Evolutionary conservation across 108 stramenopile species (phyloP), one percentile per base, ranked within the genome.

Genomic region (Fistulifera solaris): DNA sequence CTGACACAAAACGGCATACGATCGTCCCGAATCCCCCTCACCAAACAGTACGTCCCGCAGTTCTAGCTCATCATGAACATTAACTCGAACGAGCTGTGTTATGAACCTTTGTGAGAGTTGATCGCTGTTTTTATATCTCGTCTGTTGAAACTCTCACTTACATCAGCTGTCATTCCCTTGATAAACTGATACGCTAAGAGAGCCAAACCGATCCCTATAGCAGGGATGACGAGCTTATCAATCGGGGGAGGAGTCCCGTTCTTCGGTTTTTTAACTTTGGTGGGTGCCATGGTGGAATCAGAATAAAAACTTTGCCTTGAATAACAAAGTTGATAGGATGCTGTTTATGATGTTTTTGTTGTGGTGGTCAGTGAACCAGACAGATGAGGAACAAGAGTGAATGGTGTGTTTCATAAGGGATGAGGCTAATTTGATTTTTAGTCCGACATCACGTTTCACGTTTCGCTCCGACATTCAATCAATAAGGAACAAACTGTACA

Each of bases 11-110:
- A 85, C 80, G 7, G 72, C 89, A 67, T 77, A 87, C 14, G 82
- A 70, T 23, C 81, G 77, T 0, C 76, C 70, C 7, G 41, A 54
- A 11, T 54, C 46, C 4, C 73, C 82, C 62, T 90, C 89, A 14
- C 85, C 89, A 63, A 87, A 87, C 53, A 90, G 80, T 22, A 83
- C 73, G 55, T 86, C 80, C 19, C 89, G 64, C n/a, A 90, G 58
- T 47, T 81, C 80, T 43, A 82, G 58, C 39, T 81, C 72, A 69
- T 86, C 82, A 4, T 48, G 58, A 10, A 80, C 61, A 57, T 90
- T 81, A 31, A 90, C 67, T 1, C 89, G 72, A 26, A 62, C 49
- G 56, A 89, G 83, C 72, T 85, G 52, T 23, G n/a, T 4, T 6
- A 6, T 5, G 21, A 45, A 6, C 44, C 5, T 11, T 17, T 45